phyloP scores from a whole-genome alignment of 371 early-diverging fungal genomes.

The Parasitella parasitica region DNA sequence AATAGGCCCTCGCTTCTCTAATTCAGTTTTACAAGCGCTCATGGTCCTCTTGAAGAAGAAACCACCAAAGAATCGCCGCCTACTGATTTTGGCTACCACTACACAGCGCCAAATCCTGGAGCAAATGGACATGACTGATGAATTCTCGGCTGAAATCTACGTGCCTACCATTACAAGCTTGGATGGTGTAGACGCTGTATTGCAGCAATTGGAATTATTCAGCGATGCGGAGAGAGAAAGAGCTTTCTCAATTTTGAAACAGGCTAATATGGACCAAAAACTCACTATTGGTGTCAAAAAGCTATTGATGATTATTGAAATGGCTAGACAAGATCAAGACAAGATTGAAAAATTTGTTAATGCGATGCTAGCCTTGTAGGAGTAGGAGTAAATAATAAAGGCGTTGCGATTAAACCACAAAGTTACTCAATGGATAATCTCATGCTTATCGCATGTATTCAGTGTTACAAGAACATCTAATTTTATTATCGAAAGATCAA shows the following conservation, averaged over 20 bases:
- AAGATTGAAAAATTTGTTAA: conserved; percentile 64
- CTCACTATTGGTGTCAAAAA: conserved; percentile 91
- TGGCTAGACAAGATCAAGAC: conserved; percentile 82
- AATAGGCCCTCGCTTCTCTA: conserved; percentile 99
- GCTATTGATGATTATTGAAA: conserved; percentile 85
- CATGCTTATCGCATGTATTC: too few relatives aligned
- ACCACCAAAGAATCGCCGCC: conserved; percentile 84
- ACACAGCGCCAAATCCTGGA: conserved; percentile 66
- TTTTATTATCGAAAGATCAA: too few relatives aligned
- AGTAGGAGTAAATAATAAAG: background rate
- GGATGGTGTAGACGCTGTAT: conserved; percentile 70
- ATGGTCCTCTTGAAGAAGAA: conserved; percentile 88
- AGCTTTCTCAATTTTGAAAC: conserved; percentile 55
- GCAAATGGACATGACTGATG: conserved; percentile 86
- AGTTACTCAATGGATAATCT: too few relatives aligned
- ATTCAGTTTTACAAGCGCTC: conserved; percentile 94
- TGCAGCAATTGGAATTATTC: conserved; percentile 66
- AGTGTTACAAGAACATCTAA: too few relatives aligned
- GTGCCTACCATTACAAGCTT: conserved; percentile 73
- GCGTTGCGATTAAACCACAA: too few relatives aligned
- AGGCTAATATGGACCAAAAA: conserved; percentile 56
- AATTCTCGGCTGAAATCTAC: conserved; percentile 84
- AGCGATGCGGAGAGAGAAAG: conserved; percentile 55
- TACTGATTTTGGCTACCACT: conserved; percentile 89
- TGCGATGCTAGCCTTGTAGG: conserved; percentile 38